Conservation (phyloP, 2,329 filamentous ascomycete species). For the Leptosphaerulina australis region DNA sequence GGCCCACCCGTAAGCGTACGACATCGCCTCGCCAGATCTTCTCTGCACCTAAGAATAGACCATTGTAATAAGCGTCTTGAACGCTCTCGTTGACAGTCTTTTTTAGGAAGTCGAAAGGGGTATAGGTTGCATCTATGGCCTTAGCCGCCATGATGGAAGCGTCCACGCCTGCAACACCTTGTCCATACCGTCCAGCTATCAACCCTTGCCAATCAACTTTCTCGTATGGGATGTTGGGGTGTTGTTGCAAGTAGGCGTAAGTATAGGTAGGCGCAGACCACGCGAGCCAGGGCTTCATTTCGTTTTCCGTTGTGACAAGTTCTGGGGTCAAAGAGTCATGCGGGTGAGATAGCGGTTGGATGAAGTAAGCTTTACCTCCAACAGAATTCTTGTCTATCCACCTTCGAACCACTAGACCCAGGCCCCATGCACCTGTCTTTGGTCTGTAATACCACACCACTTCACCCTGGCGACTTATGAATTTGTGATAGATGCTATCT, state of each 20-base stretch:
- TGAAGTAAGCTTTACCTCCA: constrained; percentile 46
- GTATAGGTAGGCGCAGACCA: constrained; percentile 63
- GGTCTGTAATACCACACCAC: constrained; percentile 62
- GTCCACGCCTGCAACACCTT: constrained; percentile 60
- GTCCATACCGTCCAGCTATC: constrained; percentile 52
- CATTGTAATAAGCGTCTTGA: constrained; percentile 58
- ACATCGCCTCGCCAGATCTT: constrained; percentile 66
- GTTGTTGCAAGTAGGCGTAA: constrained; percentile 51
- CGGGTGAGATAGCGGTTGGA: constrained; percentile 59
- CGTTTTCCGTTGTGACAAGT: constrained; percentile 52
- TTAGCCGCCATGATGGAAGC: constrained; percentile 64
- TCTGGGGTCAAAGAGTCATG: constrained; percentile 47
- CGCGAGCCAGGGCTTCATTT: constrained; percentile 63
- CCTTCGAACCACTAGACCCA: constrained; percentile 58
- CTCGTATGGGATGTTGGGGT: constrained; percentile 53
- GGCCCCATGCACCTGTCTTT: constrained; percentile 56
- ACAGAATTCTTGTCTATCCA: constrained; percentile 46
- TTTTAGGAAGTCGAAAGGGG: constrained; percentile 57
- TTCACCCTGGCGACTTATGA: constrained; percentile 61
- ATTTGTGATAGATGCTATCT: constrained; percentile 56
- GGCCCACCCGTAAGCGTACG: constrained; percentile 57
- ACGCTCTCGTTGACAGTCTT: constrained; percentile 44
- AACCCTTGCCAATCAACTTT: constrained; percentile 59
- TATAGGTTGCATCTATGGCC: constrained; percentile 61
- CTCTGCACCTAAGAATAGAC: constrained; percentile 63